phyloP scores from a whole-genome alignment of 495 filamentous ascomycete genomes.

The Aspergillus carlsbadensis region DNA sequence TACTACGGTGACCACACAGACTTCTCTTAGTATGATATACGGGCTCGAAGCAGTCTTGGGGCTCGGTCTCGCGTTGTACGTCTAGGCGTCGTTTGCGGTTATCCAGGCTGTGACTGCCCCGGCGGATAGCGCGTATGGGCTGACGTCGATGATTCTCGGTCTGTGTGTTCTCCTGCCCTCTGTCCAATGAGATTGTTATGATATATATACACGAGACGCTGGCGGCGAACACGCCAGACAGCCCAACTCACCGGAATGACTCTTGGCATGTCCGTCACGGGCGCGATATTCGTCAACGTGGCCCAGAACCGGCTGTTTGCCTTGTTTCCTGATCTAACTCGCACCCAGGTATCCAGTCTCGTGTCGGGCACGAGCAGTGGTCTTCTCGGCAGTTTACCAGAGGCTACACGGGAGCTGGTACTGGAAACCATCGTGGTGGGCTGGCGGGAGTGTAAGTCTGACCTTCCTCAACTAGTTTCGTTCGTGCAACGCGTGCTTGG shows the following conservation, averaged over 20 bases:
- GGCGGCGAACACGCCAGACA: no score
- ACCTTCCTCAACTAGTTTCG: no score
- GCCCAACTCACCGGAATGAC: conserved; percentile 49
- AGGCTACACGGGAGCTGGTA: not conserved
- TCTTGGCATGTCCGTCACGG: conserved; percentile 54
- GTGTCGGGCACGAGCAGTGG: conserved; percentile 3
- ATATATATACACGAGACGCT: no score
- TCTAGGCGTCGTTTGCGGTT: conserved; percentile 53
- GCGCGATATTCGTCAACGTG: conserved; percentile 53
- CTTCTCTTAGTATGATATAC: no score
- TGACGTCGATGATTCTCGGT: conserved; percentile 43
- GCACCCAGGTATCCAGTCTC: not conserved
- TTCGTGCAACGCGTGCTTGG: no score
- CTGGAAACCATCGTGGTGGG: no score
- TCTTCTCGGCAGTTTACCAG: not conserved
- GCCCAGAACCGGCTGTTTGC: conserved; percentile 20
- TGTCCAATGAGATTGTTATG: no score
- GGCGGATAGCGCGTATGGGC: conserved; percentile 33
- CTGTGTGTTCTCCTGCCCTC: not conserved
- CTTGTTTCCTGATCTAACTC: not conserved
- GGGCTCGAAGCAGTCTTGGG: conserved; percentile 25
- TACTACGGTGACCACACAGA: no score
- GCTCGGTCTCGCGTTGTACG: conserved; percentile 48
- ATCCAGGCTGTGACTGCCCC: conserved; percentile 46
- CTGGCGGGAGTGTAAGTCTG: no score